Percentiles rank a stretch among this genome's conserved stretches.
phyloP scores from a whole-genome alignment of 2,329 filamentous ascomycete genomes.

The Claviceps cyperi region DNA sequence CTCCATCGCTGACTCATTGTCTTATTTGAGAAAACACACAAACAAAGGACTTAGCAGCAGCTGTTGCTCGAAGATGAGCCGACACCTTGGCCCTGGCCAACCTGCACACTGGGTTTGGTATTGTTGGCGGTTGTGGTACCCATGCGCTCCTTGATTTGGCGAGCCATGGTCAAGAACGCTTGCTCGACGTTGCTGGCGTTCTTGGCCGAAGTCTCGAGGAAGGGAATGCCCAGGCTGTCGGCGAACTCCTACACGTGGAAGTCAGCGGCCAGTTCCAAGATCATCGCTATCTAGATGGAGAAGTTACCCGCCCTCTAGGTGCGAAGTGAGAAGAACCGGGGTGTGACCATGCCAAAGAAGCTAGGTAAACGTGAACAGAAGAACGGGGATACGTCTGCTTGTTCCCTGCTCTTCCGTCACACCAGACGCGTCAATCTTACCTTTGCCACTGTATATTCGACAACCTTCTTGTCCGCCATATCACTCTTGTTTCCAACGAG shows the following conservation, averaged over 20 bases:
- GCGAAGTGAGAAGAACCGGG: too few species aligned
- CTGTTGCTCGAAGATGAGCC: slow-evolving; percentile 71
- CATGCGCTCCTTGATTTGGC: slow-evolving; percentile 99
- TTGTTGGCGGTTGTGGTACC: slow-evolving; percentile 89
- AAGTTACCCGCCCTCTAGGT: background rate
- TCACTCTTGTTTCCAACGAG: slow-evolving; percentile 99
- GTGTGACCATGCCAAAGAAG: background rate
- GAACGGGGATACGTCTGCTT: background rate
- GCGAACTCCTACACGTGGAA: slow-evolving; percentile 66
- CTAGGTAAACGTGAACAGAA: background rate
- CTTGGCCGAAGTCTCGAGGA: slow-evolving; percentile 99
- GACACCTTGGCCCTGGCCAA: slow-evolving; percentile 87
- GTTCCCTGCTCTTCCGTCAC: background rate
- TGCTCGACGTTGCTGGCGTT: slow-evolving; percentile 99
- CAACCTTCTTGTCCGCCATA: slow-evolving; percentile 99
- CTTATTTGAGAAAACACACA: background rate
- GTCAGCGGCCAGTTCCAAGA: slow-evolving; percentile 9
- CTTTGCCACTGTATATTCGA: slow-evolving; percentile 99
- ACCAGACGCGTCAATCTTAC: slow-evolving; percentile 35
- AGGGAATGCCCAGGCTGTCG: slow-evolving; percentile 95
- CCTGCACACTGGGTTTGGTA: slow-evolving; percentile 96
- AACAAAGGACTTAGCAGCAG: slow-evolving; percentile 58
- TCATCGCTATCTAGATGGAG: background rate
- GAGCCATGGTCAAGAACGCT: slow-evolving; percentile 98
- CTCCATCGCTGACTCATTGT: slow-evolving; percentile 1